Evolutionary conservation across 2,329 filamentous ascomycete species (phyloP).

Genomic region (Penicillium sp.): DNA sequence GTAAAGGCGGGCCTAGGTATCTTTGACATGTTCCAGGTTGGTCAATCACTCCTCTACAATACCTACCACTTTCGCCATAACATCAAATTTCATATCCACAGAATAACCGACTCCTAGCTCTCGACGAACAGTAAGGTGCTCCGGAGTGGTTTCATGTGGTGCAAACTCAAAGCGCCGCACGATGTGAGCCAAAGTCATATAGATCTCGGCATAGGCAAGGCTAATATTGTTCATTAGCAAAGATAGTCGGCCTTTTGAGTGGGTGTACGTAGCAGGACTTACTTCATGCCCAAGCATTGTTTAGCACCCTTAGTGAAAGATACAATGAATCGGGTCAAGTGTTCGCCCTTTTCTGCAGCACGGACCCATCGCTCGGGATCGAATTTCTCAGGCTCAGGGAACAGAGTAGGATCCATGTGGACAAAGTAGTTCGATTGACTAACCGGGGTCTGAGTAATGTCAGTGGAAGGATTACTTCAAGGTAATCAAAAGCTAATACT

Average conservation of each 20-base stretch:
- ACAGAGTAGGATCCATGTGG: conserved; percentile 22
- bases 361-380: conserved; percentile 22
- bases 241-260: not conserved
- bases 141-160: conserved; percentile 16
- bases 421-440: conserved; percentile 28
- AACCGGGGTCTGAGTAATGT: conserved; percentile 17
- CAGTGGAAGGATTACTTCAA: not conserved
- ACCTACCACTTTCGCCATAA: conserved; percentile 15
- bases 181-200: conserved; percentile 22
- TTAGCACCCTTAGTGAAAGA: conserved; percentile 24
- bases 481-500: not conserved
- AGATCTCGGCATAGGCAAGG: conserved; percentile 25
- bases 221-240: conserved; percentile 5
- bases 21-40: too few species aligned
- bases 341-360: conserved; percentile 13
- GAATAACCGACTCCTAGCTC: conserved; percentile 19
- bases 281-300: conserved; percentile 27
- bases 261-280: not conserved
- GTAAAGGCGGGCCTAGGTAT: not conserved
- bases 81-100: conserved; percentile 10
- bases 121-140: conserved; percentile 20
- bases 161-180: conserved; percentile 19
- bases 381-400: conserved; percentile 20
- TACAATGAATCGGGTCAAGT: conserved; percentile 20
- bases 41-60: conserved; percentile 14